Evolutionary conservation across 2,329 filamentous ascomycete genomes (phyloP).

Genomic region (Drechslerella dactyloides): DNA sequence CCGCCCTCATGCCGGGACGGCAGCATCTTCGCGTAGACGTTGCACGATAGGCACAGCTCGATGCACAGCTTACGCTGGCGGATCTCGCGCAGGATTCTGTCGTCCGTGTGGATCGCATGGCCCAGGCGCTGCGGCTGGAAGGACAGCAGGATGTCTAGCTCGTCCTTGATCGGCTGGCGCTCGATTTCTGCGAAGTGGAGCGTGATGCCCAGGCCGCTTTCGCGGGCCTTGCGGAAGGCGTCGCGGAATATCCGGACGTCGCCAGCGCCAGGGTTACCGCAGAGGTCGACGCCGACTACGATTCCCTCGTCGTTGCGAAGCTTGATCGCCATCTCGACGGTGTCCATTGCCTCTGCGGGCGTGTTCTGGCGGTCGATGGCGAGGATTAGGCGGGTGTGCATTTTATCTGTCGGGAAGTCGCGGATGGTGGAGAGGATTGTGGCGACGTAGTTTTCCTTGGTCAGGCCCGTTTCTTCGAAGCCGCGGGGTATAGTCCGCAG

Average conservation of each 20-base stretch:
- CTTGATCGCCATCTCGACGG: conserved; percentile 68
- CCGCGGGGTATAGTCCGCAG: conserved; percentile 78
- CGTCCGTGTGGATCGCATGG: conserved; percentile 77
- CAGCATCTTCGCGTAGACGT: conserved; percentile 77
- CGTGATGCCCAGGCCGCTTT: conserved; percentile 68
- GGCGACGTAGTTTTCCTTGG: conserved; percentile 69
- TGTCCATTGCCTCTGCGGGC: conserved; percentile 66
- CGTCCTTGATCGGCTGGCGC: conserved; percentile 64
- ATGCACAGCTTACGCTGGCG: conserved; percentile 66
- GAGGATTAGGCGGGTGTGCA: conserved; percentile 73
- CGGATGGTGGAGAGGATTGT: conserved; percentile 71
- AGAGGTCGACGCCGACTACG: conserved; percentile 77
- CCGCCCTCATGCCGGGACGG: conserved; percentile 60
- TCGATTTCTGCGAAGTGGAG: conserved; percentile 78
- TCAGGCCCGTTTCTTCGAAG: conserved; percentile 64
- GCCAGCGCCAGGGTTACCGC: conserved; percentile 72
- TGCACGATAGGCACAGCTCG: conserved; percentile 80
- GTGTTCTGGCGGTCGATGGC: conserved; percentile 74
- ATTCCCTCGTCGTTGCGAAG: conserved; percentile 62
- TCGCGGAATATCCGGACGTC: conserved; percentile 67
- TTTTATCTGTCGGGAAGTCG: conserved; percentile 61
- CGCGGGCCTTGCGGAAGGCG: conserved; percentile 67
- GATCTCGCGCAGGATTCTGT: conserved; percentile 67
- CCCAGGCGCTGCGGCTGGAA: conserved; percentile 74
- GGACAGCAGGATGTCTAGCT: conserved; percentile 69